Evolutionary conservation across 2,329 filamentous ascomycete species (phyloP), one percentile per base, ranked within the genome.

Genomic region (Cladosporium colombiae): DNA sequence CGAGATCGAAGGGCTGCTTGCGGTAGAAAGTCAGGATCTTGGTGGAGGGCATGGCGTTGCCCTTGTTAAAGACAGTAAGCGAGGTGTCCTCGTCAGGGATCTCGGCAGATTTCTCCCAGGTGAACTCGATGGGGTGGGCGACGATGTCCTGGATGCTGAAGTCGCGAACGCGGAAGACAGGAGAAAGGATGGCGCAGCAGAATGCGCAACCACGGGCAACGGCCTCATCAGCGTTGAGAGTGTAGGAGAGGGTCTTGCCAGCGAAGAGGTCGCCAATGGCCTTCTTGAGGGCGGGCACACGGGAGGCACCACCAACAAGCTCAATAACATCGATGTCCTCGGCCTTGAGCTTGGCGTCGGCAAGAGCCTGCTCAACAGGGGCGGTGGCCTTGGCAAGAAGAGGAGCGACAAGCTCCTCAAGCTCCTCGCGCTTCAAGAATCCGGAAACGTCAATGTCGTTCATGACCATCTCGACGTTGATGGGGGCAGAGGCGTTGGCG

Each of bases 1-100:
- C 95, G 62, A 99, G 86, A 77, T 97, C 93, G 79, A 98, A 99
- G 56, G 93, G 86, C 81, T 98, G 92, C 85, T 98, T 98, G 73
- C 95, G 90, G 86, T 98, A 99, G 84, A 99, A 99, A 46, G 95
- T 99, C 64, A 99, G 88, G 71, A 99, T 98, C 87, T 99, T 99
- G 70, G 95, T 99, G 6, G 94, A 98, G 64, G 95, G 95, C 85
- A 99, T 90, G 70, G 96, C 89, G 77, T 97, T 97, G 79, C 94
- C 94, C 81, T 91, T 93, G 87, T 95, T 96, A 83, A 99, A 99
- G 75, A 99, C 95, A 40, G 92, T 97, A 73, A 99, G 85, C 83
- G 89, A 96, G 65, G 95, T 98, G 79, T 98, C 95, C 85, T 99
- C 95, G 74, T 99, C 95, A 29, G 95, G 95, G 73, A 99, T 99